These are phyloP conservation scores for Turritis glabra DNA, from an alignment of 345 rosid species.

Conservation along the genomic window DNA sequence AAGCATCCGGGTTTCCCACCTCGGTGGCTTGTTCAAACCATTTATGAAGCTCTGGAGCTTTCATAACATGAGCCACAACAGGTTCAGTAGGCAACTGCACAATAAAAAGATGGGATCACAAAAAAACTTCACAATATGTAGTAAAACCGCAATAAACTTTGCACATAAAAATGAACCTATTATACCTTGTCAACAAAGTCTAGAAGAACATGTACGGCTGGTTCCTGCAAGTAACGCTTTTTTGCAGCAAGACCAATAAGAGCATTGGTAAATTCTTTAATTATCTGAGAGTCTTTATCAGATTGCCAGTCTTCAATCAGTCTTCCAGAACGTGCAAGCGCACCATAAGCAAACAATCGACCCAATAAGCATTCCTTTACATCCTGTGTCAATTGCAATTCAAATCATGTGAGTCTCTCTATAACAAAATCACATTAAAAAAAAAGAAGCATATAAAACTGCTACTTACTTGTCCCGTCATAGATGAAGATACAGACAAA, in stretches of 20 bases:
- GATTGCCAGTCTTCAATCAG: slow-evolving; percentile 57
- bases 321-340: slow-evolving; percentile 77
- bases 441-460: not conserved
- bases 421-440: not conserved
- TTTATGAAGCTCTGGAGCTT: slow-evolving; percentile 63
- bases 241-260: slow-evolving; percentile 71
- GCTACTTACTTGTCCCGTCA: slow-evolving; percentile 88
- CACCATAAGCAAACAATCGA: slow-evolving; percentile 87
- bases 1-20: slow-evolving; percentile 89
- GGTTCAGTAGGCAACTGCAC: slow-evolving; percentile 72
- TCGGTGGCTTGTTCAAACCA: slow-evolving; percentile 77
- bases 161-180: slow-evolving; percentile 4
- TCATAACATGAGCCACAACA: slow-evolving; percentile 62
- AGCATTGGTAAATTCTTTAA: slow-evolving; percentile 64
- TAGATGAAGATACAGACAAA: slow-evolving; percentile 80
- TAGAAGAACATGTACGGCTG: slow-evolving; percentile 70
- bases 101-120: slow-evolving; percentile 2
- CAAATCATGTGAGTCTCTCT: slow-evolving; percentile 18
- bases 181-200: slow-evolving; percentile 77
- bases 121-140: not conserved
- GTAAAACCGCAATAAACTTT: not conserved
- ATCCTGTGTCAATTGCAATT: slow-evolving; percentile 56
- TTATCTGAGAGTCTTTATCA: slow-evolving; percentile 52
- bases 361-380: slow-evolving; percentile 86
- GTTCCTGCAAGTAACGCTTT: slow-evolving; percentile 90